Evolutionary conservation across 1,284 basidiomycete genomes (phyloP), one percentile per base, ranked within the genome.

Genomic region (Pseudozyma sp.): DNA sequence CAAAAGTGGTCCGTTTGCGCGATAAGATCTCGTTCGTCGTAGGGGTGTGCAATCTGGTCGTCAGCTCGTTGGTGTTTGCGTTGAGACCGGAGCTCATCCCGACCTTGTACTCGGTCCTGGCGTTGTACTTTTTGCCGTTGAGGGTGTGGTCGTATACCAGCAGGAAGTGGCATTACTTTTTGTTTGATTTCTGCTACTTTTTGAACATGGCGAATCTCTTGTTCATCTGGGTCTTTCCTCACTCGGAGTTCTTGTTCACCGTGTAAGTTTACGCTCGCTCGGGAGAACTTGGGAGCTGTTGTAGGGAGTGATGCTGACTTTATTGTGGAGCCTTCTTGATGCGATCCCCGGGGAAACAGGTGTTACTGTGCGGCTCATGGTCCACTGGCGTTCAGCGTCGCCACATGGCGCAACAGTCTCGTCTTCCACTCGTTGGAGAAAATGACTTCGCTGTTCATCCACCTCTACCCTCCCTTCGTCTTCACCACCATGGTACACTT

Each of bases 351-450:
- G 7, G 6, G 13, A 6, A 17, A 44, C 59, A 69, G 55, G n/a
- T 81, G 57, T 54, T 78, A 76, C 60, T 77, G 71, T 54, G 75
- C 72, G 30, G 79, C 74, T 4, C 69, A 72, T 29, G 87, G 94
- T 0, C 90, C 92, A 0, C 88, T 97, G 37, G 95, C 93, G 0
- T 94, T 92, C 70, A 93, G 94, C 0, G 93, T 97, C 47, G 93
- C 96, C 75, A 97, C 95, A 4, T 97, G 94, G 94, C 88, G 95
- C 67, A 97, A 97, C 53, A 61, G 54, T 31, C 54, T 70, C 24
- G 94, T 97, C 7, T 97, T 97, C 86, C 94, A 97, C 82, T 94
- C 94, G 78, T 88, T 90, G 59, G 94, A 97, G 84, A 80, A 95
- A 85, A 90, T 96, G 68, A 88, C 94, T 34, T 88, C 94, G 64